Evolutionary conservation across 352 stramenopile species (phyloP), one percentile per base, ranked within the genome.

Genomic region (Pythium apleroticum): DNA sequence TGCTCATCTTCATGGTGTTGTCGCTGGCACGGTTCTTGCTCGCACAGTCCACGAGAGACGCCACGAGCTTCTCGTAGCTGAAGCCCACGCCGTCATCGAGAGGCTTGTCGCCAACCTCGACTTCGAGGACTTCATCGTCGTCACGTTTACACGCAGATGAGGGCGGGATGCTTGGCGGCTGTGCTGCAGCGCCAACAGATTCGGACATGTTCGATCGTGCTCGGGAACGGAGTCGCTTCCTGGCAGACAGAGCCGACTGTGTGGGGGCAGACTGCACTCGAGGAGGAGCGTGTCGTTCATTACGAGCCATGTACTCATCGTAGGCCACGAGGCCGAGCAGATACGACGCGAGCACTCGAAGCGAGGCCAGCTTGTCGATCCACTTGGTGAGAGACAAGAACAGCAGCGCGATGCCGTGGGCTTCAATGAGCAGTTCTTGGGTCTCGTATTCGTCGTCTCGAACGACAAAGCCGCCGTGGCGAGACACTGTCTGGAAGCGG

Each of bases 81-180:
- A 81, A 80, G 45, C 73, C 66, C 22, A 52, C 39, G 1, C 27
- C 37, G 17, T 83, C 45, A 7, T 72, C 78, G 1, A 63, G 69
- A 39, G 74, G 63, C 33, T 80, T 78, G 33, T 89, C 78, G 10
- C 74, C 75, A 28, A 75, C 76, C 20, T 86, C 69, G 19, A 90
- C 81, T 52, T 89, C 78, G 6, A 91, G 33, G 19, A 74, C 68
- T 54, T 80, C 75, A 30, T 89, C 78, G 22, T 88, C 78, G 15
- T 86, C 71, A 41, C 78, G 33, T 10, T 39, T 39, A 15, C 33
- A 15, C 33, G 15, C 33, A n/a, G n/a, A n/a, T n/a, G n/a, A n/a
- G 30, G 33, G 33, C 12, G 33, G 33, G 11, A 39, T 17, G 12
- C 12, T 39, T 4, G 33, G 8, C 15, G 7, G 33, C 3, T 4